phyloP scores from a whole-genome alignment of 371 early-diverging fungal species.

The Haplosporangium sp. region DNA sequence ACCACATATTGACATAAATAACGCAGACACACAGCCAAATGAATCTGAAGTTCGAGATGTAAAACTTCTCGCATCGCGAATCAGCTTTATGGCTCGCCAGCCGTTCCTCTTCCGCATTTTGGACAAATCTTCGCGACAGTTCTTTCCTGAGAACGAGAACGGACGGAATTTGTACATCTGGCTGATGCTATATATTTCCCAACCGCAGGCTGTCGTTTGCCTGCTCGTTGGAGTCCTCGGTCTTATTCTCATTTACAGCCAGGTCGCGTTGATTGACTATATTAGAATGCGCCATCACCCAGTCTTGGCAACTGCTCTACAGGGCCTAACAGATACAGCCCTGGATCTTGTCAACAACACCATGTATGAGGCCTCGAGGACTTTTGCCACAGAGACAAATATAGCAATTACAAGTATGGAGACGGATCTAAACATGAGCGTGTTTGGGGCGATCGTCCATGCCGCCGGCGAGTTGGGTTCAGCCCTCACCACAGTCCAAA shows the following conservation, averaged over 20 bases:
- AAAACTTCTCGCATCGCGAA: conserved; percentile 1
- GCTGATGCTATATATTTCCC: conserved; percentile 25
- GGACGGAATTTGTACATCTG: conserved; percentile 18
- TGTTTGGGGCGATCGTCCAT: conserved; percentile 21
- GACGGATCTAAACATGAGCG: conserved; percentile 21
- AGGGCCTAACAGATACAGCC: conserved; percentile 2
- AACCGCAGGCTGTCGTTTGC: conserved; percentile 29
- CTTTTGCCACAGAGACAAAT: conserved; percentile 27
- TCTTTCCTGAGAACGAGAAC: conserved; percentile 9
- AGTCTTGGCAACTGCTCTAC: neutral
- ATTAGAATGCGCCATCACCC: conserved; percentile 9
- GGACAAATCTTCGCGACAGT: conserved; percentile 3
- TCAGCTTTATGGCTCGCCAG: conserved; percentile 12
- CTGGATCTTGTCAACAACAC: conserved; percentile 3
- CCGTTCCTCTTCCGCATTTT: conserved; percentile 25
- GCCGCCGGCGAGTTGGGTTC: conserved; percentile 12
- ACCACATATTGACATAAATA: neutral
- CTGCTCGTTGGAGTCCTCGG: conserved; percentile 29
- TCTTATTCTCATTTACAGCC: conserved; percentile 8
- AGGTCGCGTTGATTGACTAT: conserved; percentile 24
- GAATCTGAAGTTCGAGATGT: too few species aligned
- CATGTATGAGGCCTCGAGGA: conserved; percentile 11
- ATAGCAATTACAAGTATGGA: conserved; percentile 9
- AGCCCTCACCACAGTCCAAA: conserved; percentile 14
- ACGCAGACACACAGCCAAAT: too few species aligned